Evolutionary conservation across 2,329 filamentous ascomycete genomes (phyloP).

Genomic region (Dactylellina haptotyla): DNA sequence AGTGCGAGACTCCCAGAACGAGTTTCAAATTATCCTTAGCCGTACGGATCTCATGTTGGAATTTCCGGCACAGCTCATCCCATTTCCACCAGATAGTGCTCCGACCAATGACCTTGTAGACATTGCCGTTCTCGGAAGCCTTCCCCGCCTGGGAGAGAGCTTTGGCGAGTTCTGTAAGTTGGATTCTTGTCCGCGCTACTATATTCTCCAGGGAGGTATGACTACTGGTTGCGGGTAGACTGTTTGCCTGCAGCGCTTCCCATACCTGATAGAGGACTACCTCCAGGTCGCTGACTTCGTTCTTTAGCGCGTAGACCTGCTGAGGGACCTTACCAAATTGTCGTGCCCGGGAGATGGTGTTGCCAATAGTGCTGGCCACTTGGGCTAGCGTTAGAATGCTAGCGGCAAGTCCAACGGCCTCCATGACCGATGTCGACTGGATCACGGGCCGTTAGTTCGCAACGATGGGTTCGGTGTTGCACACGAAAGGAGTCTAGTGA

Average conservation of each 20-base stretch:
- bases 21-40: not conserved
- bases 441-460: no score
- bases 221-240: not conserved
- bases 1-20: not conserved
- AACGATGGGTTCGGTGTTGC: no score
- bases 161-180: not conserved
- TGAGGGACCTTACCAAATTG: slow-evolving; percentile 15
- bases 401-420: not conserved
- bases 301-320: slow-evolving; percentile 19
- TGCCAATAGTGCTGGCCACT: slow-evolving; percentile 11
- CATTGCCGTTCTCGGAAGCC: not conserved
- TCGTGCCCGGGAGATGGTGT: slow-evolving; percentile 12
- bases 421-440: not conserved
- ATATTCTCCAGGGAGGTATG: not conserved
- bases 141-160: slow-evolving; percentile 5
- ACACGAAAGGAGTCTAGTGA: no score
- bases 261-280: slow-evolving; percentile 3
- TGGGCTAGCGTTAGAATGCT: slow-evolving; percentile 16
- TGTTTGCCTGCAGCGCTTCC: slow-evolving; percentile 8
- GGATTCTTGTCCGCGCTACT: not conserved
- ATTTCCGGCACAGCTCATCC: slow-evolving; percentile 1
- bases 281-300: slow-evolving; percentile 20
- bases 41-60: slow-evolving; percentile 7
- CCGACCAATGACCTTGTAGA: slow-evolving; percentile 7
- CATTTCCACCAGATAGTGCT: slow-evolving; percentile 18